These are phyloP conservation scores for Henckelia pumila DNA, from an alignment of 257 asterid species.

Conservation along the genomic window DNA sequence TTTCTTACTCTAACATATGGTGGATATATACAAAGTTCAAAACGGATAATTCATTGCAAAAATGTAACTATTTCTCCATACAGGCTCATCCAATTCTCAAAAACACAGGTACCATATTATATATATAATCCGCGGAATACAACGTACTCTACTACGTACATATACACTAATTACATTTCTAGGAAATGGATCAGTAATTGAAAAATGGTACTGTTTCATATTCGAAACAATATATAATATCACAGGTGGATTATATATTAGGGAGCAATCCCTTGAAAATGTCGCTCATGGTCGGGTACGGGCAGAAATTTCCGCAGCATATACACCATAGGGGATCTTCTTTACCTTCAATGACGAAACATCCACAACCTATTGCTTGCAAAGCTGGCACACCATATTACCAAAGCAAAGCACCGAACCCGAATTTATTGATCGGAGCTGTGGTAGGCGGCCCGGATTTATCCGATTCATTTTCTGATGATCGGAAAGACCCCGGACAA, in stretches of 20 bases:
- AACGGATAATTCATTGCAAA: constrained; percentile 29
- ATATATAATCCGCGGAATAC: too few relatives aligned
- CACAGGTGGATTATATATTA: constrained; percentile 48
- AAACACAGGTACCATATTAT: constrained; percentile 28
- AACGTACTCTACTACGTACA: too few relatives aligned
- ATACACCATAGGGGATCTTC: constrained; percentile 55
- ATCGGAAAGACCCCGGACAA: constrained; percentile 27
- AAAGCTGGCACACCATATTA: constrained; percentile 39
- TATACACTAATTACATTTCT: too few relatives aligned
- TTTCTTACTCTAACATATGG: constrained; percentile 43
- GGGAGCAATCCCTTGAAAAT: constrained; percentile 43
- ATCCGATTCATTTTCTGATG: constrained; percentile 32
- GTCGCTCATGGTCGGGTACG: constrained; percentile 58
- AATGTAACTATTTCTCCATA: constrained; percentile 15
- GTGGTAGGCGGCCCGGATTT: constrained; percentile 43
- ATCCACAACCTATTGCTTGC: constrained; percentile 36
- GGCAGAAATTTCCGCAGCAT: constrained; percentile 35
- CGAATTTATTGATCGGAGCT: constrained; percentile 38
- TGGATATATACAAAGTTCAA: constrained; percentile 24
- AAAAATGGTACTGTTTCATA: too few relatives aligned
- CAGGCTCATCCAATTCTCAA: constrained; percentile 31
- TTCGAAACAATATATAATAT: too few relatives aligned
- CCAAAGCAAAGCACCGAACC: constrained; percentile 33
- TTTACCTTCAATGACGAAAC: constrained; percentile 32
- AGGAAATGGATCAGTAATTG: too few relatives aligned